These are phyloP conservation scores for Fusarium austroafricanum DNA, from an alignment of 2,329 filamentous ascomycete species.

Conservation along the genomic window DNA sequence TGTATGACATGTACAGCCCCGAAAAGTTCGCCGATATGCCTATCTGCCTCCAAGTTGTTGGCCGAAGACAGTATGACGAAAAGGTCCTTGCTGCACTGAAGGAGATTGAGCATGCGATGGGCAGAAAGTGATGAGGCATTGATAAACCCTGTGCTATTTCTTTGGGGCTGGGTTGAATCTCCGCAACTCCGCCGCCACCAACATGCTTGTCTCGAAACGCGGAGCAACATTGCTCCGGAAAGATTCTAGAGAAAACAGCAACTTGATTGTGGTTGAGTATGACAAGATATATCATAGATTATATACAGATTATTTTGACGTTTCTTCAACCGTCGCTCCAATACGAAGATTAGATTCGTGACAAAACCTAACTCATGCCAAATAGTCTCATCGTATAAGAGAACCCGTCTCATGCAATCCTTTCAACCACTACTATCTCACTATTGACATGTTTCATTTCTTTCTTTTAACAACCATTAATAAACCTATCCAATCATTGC, in stretches of 20 bases:
- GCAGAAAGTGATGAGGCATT: slow-evolving; percentile 16
- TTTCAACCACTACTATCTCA: too few relatives aligned
- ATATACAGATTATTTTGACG: neutral
- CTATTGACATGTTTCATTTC: too few relatives aligned
- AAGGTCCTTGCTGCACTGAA: slow-evolving; percentile 46
- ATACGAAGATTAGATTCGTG: too few relatives aligned
- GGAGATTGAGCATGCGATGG: slow-evolving; percentile 44
- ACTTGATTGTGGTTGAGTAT: too few relatives aligned
- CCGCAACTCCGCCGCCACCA: neutral
- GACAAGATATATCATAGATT: neutral
- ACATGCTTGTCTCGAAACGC: accelerated
- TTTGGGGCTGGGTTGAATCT: neutral
- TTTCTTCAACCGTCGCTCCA: too few relatives aligned
- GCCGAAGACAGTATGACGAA: slow-evolving; percentile 48
- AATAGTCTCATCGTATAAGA: too few relatives aligned
- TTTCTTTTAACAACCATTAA: too few relatives aligned
- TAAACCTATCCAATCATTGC: too few relatives aligned
- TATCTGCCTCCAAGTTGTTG: slow-evolving; percentile 46
- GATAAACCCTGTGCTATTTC: too few relatives aligned
- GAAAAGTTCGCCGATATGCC: slow-evolving; percentile 44
- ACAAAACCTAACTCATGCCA: too few relatives aligned
- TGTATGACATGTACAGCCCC: slow-evolving; percentile 46
- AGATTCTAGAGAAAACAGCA: neutral
- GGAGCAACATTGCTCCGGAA: neutral
- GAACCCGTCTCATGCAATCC: neutral